These are phyloP conservation scores for Sporothrix variecibatus DNA, from an alignment of 2,329 filamentous ascomycete species.

Conservation along the genomic window DNA sequence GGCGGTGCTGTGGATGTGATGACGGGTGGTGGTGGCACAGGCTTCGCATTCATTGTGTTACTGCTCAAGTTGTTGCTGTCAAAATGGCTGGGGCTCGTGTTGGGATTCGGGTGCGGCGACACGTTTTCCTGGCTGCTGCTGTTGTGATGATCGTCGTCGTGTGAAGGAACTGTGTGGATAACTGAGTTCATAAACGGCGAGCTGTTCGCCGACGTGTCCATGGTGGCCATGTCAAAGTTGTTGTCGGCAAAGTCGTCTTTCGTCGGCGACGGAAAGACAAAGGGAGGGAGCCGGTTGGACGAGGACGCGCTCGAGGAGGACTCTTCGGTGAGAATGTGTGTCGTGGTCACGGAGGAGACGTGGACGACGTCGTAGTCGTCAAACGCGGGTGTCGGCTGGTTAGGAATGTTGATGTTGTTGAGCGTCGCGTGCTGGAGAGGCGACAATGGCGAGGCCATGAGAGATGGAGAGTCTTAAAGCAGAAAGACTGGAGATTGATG, in stretches of 20 bases:
- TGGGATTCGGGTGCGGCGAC: conserved; percentile 36
- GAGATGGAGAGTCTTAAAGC: not conserved
- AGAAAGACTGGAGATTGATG: not conserved
- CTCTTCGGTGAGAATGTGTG: not conserved
- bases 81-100: not conserved
- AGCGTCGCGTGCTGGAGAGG: conserved; percentile 43
- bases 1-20: conserved; percentile 3
- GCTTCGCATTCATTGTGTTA: conserved; percentile 6
- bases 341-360: conserved; percentile 31
- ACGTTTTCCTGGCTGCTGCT: conserved; percentile 47
- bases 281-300: not conserved
- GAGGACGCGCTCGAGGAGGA: not conserved
- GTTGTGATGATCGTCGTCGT: conserved; percentile 19
- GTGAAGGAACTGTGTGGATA: not conserved
- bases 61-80: not conserved
- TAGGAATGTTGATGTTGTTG: conserved; percentile 37
- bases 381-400: conserved; percentile 29
- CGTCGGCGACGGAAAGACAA: conserved; percentile 23
- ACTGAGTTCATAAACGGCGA: conserved; percentile 39
- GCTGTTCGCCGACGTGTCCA: conserved; percentile 34
- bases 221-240: conserved; percentile 3
- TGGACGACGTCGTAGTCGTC: conserved; percentile 40
- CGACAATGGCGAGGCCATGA: conserved; percentile 47
- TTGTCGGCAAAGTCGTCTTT: conserved; percentile 21
- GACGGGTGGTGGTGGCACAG: conserved; percentile 1